A percentile compares a stretch with the other conserved stretches of the same genome.
Conservation (phyloP, 805 yeast species). For the Metschnikowia lachancei region DNA sequence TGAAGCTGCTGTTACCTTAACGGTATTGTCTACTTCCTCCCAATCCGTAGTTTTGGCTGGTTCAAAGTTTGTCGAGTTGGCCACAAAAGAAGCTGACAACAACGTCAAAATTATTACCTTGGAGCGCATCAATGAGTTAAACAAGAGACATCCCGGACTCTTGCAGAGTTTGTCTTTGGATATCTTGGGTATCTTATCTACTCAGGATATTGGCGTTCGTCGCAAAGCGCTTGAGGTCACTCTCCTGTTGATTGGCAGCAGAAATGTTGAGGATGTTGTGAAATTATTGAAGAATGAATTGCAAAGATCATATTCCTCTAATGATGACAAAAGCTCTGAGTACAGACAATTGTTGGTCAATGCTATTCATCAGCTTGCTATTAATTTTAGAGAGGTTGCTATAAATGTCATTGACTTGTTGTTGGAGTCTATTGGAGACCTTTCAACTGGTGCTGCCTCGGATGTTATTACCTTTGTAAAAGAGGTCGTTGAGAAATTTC, state of each 20-base stretch:
- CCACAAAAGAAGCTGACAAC: slow-evolving; percentile 90
- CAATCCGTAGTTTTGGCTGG: slow-evolving; percentile 76
- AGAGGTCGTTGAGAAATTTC: slow-evolving; percentile 90
- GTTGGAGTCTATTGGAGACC: slow-evolving; percentile 80
- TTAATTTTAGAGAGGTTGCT: slow-evolving; percentile 86
- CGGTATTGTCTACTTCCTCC: slow-evolving; percentile 58
- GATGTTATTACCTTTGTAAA: slow-evolving; percentile 91
- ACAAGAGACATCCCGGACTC: slow-evolving; percentile 72
- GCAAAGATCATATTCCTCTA: slow-evolving; percentile 62
- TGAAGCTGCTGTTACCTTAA: slow-evolving; percentile 85
- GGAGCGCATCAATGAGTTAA: slow-evolving; percentile 77
- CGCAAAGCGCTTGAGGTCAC: slow-evolving; percentile 82
- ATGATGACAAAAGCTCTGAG: slow-evolving; percentile 78
- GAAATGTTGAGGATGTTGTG: slow-evolving; percentile 92
- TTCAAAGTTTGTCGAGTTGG: slow-evolving; percentile 78
- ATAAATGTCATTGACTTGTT: slow-evolving; percentile 84
- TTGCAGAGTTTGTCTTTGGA: slow-evolving; percentile 83
- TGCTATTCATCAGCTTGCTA: slow-evolving; percentile 86
- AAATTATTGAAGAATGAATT: slow-evolving; percentile 90
- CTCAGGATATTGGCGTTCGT: slow-evolving; percentile 90
- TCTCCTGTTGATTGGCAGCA: slow-evolving; percentile 73
- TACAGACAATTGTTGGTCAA: slow-evolving; percentile 86
- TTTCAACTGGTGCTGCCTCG: slow-evolving; percentile 79
- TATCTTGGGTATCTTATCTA: slow-evolving; percentile 76
- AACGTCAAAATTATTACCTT: slow-evolving; percentile 90